A percentile compares a stretch with the other conserved stretches of the same genome.
phyloP scores from a whole-genome alignment of 2,329 filamentous ascomycete genomes.

The Ascochyta koolunga region DNA sequence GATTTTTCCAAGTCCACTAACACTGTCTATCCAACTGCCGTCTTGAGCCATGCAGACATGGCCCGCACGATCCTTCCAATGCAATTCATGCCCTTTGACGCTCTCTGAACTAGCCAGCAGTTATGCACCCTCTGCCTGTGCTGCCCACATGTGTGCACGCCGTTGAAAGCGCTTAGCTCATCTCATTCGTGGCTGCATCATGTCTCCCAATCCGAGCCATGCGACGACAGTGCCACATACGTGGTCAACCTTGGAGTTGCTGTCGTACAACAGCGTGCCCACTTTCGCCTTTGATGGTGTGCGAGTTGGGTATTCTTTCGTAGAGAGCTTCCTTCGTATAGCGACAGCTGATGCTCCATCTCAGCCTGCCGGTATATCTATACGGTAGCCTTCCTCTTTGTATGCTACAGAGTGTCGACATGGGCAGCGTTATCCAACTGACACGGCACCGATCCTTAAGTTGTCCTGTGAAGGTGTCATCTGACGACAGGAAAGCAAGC shows the following conservation, averaged over 20 bases:
- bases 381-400: conserved; percentile 15
- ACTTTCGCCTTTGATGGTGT: neutral
- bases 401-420: neutral
- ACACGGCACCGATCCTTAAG: neutral
- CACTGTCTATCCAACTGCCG: conserved; percentile 23
- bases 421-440: neutral
- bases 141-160: conserved; percentile 3
- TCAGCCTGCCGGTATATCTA: conserved; percentile 4
- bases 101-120: conserved; percentile 18
- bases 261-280: neutral
- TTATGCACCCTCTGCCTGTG: conserved; percentile 7
- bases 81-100: conserved; percentile 17
- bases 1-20: conserved; percentile 21
- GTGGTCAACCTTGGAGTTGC: neutral
- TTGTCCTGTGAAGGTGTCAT: neutral
- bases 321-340: conserved; percentile 19
- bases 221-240: conserved; percentile 9
- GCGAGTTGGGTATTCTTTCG: neutral
- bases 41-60: conserved; percentile 5
- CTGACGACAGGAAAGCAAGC: neutral
- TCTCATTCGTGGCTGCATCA: conserved; percentile 2
- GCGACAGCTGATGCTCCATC: conserved; percentile 5
- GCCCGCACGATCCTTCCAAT: conserved; percentile 20
- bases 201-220: conserved; percentile 24
- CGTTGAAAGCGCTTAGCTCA: conserved; percentile 2